Percentiles rank a stretch among this genome's conserved stretches.
These are phyloP conservation scores for Camellia granthamiana DNA, from an alignment of 148 eudicot species.

Conservation along the genomic window DNA sequence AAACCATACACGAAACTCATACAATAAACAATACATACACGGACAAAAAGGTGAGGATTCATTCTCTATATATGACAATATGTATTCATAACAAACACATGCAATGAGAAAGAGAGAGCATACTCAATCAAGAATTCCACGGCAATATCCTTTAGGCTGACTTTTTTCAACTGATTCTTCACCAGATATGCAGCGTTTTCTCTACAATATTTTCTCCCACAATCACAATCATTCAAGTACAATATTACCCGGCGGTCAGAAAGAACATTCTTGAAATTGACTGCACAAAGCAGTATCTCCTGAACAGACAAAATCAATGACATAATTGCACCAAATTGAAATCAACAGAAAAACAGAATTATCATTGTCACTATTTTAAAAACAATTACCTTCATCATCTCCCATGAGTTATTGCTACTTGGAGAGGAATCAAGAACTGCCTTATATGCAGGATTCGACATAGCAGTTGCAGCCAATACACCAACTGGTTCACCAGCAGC, in stretches of 20 bases:
- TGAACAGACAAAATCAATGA: constrained; percentile 29
- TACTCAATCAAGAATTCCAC: constrained; percentile 84
- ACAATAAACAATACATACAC: neutral
- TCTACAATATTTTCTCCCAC: constrained; percentile 73
- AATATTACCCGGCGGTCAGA: constrained; percentile 72
- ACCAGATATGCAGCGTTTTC: constrained; percentile 79
- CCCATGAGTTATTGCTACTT: constrained; percentile 90
- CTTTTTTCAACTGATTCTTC: constrained; percentile 64
- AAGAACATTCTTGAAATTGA: constrained; percentile 62
- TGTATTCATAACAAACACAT: neutral
- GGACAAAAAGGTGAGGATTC: neutral
- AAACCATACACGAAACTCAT: neutral
- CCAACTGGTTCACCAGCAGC: constrained; percentile 97
- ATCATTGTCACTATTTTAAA: neutral
- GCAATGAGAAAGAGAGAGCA: constrained; percentile 17
- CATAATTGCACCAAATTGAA: constrained; percentile 8
- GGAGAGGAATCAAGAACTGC: constrained; percentile 97
- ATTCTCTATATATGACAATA: neutral
- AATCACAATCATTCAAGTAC: constrained; percentile 71
- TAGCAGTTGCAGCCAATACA: constrained; percentile 96
- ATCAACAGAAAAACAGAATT: neutral
- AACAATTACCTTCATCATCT: constrained; percentile 89
- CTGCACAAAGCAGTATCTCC: constrained; percentile 91
- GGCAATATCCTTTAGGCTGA: constrained; percentile 85
- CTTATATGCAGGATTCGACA: constrained; percentile 98